Evolutionary conservation across 441 rosid genomes (phyloP).

Genomic region (Gossypium lobatum): DNA sequence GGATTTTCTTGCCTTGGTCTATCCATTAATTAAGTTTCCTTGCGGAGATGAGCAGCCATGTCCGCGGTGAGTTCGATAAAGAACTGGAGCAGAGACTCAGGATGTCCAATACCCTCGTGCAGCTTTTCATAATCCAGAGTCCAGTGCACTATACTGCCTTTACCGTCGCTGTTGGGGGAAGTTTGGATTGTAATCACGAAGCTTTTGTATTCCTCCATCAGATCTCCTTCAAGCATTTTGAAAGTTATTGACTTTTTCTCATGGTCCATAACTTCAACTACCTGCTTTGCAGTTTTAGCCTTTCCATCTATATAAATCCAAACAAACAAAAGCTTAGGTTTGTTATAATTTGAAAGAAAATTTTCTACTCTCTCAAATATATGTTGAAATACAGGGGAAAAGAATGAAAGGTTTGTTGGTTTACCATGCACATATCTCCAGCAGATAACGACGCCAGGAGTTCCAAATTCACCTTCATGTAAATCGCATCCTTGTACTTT

Average conservation of each 20-base stretch:
- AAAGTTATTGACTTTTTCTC: constrained; percentile 10
- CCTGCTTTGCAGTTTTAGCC: neutral
- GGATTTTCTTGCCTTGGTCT: neutral
- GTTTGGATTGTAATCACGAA: constrained; percentile 7
- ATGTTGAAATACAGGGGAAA: neutral
- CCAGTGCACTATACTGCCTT: constrained; percentile 5
- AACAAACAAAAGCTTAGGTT: neutral
- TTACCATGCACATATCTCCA: constrained; percentile 25
- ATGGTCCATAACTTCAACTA: neutral
- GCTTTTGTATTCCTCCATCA: constrained; percentile 26
- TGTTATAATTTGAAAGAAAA: too few relatives aligned
- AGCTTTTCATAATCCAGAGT: constrained; percentile 16
- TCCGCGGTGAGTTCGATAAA: neutral
- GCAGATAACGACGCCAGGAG: constrained; percentile 17
- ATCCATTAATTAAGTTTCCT: neutral
- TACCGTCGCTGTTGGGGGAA: neutral
- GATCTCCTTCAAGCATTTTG: constrained; percentile 10
- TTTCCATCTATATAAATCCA: neutral
- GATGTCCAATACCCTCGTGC: constrained; percentile 4
- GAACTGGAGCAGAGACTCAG: neutral
- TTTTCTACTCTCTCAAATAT: too few relatives aligned
- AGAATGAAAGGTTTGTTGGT: neutral
- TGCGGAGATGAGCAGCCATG: constrained; percentile 4
- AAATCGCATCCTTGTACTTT: constrained; percentile 20
- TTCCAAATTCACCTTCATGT: constrained; percentile 30